phyloP scores from a whole-genome alignment of 1,284 basidiomycete species.

The Kalmanozyma brasiliensis region DNA sequence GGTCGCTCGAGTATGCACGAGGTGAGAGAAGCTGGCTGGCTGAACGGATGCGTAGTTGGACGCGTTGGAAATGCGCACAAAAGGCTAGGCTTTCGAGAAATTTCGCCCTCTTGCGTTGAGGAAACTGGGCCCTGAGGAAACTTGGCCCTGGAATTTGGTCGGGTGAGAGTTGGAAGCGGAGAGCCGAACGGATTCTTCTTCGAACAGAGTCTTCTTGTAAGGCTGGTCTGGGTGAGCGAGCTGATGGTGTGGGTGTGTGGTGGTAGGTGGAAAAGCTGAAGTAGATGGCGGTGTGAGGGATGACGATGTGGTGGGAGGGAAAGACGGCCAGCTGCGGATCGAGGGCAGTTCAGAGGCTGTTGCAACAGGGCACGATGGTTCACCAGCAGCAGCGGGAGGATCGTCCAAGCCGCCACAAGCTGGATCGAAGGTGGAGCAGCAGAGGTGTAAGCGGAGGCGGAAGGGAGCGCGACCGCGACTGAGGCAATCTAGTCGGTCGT shows the following conservation, averaged over 20 bases:
- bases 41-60: neutral
- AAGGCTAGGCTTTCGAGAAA: too few species aligned
- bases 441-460: conserved; percentile 10
- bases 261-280: neutral
- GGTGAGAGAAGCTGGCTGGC: neutral
- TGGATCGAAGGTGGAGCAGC: conserved; percentile 8
- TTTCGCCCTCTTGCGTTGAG: too few species aligned
- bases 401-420: neutral
- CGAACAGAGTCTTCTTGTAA: neutral
- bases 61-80: neutral
- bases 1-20: neutral
- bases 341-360: conserved; percentile 1
- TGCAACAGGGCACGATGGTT: too few species aligned
- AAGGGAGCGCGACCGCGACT: conserved; percentile 22
- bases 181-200: neutral
- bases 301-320: conserved; percentile 11
- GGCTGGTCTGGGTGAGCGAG: neutral
- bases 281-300: neutral
- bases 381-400: too few species aligned
- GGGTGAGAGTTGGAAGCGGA: neutral
- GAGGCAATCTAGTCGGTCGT: too few species aligned
- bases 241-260: neutral
- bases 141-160: neutral
- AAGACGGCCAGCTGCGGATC: neutral
- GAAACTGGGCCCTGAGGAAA: too few species aligned